Conservation (phyloP, 306 rosid genomes). For the Cucumis cinereus region DNA sequence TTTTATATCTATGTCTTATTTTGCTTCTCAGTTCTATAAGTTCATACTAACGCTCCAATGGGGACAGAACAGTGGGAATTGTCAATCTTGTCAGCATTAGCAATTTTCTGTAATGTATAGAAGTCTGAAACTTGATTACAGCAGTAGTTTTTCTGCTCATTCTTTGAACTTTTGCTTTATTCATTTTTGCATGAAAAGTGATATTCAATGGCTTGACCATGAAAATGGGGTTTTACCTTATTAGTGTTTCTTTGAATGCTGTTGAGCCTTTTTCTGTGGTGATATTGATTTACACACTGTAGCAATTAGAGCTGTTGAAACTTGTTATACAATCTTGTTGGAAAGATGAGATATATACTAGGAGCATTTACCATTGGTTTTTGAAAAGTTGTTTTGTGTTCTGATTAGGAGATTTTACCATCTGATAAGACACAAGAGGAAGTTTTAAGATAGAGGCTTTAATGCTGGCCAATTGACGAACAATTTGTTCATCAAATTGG, state of each 20-base stretch:
- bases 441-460: neutral
- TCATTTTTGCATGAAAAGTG: conserved; percentile 5
- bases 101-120: neutral
- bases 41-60: neutral
- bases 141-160: neutral
- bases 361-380: neutral
- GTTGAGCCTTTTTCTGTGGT: neutral
- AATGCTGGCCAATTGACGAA: neutral
- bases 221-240: neutral
- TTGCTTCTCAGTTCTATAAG: neutral
- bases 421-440: neutral
- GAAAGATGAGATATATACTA: neutral
- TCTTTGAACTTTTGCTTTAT: neutral
- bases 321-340: neutral
- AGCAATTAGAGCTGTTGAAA: neutral
- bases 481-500: neutral
- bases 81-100: conserved; percentile 5
- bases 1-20: neutral
- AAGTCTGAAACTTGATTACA: neutral
- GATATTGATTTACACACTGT: neutral
- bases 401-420: neutral
- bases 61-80: neutral
- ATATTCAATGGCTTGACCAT: neutral
- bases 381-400: neutral
- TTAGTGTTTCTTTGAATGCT: neutral